A percentile compares a stretch with the other conserved stretches of the same genome.
phyloP scores from a whole-genome alignment of 495 filamentous ascomycete genomes.

The Lophiostoma macrostomum region DNA sequence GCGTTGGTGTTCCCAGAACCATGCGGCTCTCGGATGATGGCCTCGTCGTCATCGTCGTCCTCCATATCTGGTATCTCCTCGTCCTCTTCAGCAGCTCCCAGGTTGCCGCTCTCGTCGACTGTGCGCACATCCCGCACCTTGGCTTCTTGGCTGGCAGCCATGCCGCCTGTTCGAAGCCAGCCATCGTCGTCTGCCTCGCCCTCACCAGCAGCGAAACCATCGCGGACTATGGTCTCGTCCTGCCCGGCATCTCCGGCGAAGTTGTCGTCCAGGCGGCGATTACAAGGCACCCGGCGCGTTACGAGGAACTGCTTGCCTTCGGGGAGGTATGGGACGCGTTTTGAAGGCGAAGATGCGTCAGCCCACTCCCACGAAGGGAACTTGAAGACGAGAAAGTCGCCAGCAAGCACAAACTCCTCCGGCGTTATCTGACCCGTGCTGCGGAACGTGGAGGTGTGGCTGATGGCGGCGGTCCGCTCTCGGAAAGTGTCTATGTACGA shows the following conservation, averaged over 20 bases:
- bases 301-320: slow-evolving; percentile 92
- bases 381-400: slow-evolving; percentile 98
- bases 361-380: slow-evolving; percentile 99
- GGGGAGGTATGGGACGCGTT: slow-evolving; percentile 79
- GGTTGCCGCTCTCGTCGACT: slow-evolving; percentile 74
- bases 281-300: slow-evolving; percentile 89
- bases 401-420: slow-evolving; percentile 92
- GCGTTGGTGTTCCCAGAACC: slow-evolving; percentile 55
- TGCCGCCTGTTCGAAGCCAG: slow-evolving; percentile 83
- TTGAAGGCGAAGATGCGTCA: slow-evolving; percentile 71
- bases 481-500: slow-evolving; percentile 51
- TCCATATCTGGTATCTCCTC: slow-evolving; percentile 97
- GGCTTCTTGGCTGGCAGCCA: slow-evolving; percentile 67
- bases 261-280: slow-evolving; percentile 84
- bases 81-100: slow-evolving; percentile 67
- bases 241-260: slow-evolving; percentile 83
- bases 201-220: slow-evolving; percentile 58
- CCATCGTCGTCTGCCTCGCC: slow-evolving; percentile 69
- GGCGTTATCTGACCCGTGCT: slow-evolving; percentile 91
- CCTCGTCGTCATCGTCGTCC: slow-evolving; percentile 94
- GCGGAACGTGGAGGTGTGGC: slow-evolving; percentile 89
- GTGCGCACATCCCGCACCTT: slow-evolving; percentile 78
- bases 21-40: slow-evolving; percentile 82
- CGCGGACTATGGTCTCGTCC: slow-evolving; percentile 78
- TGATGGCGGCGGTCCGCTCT: slow-evolving; percentile 83